Evolutionary conservation across 805 yeast species (phyloP).

Genomic region (Candida sithepensis): DNA sequence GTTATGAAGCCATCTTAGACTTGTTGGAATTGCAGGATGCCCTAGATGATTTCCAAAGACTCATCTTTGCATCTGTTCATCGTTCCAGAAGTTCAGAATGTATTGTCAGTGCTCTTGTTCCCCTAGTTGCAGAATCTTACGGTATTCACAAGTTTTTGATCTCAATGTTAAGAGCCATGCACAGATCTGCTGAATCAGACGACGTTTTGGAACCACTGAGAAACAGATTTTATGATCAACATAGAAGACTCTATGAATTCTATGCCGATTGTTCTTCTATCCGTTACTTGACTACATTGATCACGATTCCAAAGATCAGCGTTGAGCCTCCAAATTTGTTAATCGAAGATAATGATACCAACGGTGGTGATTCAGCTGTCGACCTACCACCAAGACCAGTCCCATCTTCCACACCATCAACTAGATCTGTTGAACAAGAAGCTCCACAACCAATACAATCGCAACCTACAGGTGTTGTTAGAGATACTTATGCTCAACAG

Average conservation of each 20-base stretch:
- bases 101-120: constrained; percentile 82
- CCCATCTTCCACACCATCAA: constrained; percentile 25
- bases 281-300: constrained; percentile 73
- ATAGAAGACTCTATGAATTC: constrained; percentile 67
- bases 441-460: constrained; percentile 43
- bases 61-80: constrained; percentile 64
- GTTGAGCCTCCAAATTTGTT: constrained; percentile 57
- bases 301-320: constrained; percentile 71
- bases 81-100: constrained; percentile 64
- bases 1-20: constrained; percentile 84
- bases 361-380: constrained; percentile 30
- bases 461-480: constrained; percentile 52
- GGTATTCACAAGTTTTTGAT: constrained; percentile 88
- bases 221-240: constrained; percentile 69
- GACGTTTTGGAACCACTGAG: constrained; percentile 76
- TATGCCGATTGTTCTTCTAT: constrained; percentile 88
- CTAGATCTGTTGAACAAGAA: constrained; percentile 27
- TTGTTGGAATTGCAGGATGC: constrained; percentile 82
- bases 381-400: constrained; percentile 32
- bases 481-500: constrained; percentile 37
- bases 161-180: constrained; percentile 87
- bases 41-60: constrained; percentile 71
- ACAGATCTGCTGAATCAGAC: constrained; percentile 64
- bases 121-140: constrained; percentile 84
- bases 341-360: constrained; percentile 42